A percentile compares a stretch with the other conserved stretches of the same genome.
phyloP scores from a whole-genome alignment of 1,284 basidiomycete genomes.

The Cerioporus squamosus region DNA sequence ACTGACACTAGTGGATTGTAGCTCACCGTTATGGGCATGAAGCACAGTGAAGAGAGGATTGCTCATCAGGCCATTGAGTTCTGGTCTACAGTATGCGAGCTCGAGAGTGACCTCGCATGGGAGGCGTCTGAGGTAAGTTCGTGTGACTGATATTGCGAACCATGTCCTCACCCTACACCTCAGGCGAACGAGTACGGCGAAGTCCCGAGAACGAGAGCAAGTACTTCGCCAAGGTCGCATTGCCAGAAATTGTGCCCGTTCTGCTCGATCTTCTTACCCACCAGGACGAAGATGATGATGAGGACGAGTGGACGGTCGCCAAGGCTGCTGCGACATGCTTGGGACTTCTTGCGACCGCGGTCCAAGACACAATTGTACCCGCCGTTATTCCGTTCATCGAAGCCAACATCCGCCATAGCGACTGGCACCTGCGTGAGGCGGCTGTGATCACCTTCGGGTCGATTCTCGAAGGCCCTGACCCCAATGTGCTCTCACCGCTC shows the following conservation, averaged over 20 bases:
- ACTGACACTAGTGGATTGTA: constrained; percentile 41
- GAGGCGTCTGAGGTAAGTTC: constrained; percentile 87
- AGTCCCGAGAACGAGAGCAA: constrained; percentile 86
- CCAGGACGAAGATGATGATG: constrained; percentile 97
- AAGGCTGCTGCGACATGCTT: constrained; percentile 98
- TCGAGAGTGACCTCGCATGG: constrained; percentile 92
- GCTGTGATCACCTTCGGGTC: constrained; percentile 99
- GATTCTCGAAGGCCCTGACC: constrained; percentile 95
- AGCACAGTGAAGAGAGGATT: constrained; percentile 89
- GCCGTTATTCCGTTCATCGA: constrained; percentile 98
- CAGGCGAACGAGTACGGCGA: constrained; percentile 93
- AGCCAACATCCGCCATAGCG: constrained; percentile 87
- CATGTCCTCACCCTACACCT: constrained; percentile 6
- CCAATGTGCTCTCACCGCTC: constrained; percentile 84
- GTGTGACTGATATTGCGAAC: background rate
- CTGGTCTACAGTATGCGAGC: constrained; percentile 99
- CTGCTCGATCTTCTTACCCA: constrained; percentile 87
- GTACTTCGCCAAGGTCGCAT: constrained; percentile 92
- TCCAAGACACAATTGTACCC: constrained; percentile 90
- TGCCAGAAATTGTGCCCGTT: constrained; percentile 94
- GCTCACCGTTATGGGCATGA: constrained; percentile 99
- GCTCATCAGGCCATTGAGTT: constrained; percentile 98
- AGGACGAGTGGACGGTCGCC: constrained; percentile 98
- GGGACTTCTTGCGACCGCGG: constrained; percentile 87
- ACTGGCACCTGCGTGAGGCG: constrained; percentile 97